Percentiles rank a stretch among this genome's conserved stretches.
These are phyloP conservation scores for Aspergillus indologenus DNA, from an alignment of 495 filamentous ascomycete species.

Conservation along the genomic window DNA sequence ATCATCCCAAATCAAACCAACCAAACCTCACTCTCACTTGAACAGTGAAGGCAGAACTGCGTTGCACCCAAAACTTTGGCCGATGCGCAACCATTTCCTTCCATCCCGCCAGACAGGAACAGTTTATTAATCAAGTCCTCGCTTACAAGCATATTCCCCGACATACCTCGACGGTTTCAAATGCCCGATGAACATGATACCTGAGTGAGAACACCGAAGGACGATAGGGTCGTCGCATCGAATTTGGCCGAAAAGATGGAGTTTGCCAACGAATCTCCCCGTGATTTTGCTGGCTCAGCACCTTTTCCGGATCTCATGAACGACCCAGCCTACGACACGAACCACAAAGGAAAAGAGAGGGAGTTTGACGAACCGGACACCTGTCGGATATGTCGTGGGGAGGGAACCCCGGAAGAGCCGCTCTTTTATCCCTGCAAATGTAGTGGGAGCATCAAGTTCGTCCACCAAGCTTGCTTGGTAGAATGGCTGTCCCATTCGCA, in stretches of 20 bases:
- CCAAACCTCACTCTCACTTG: neutral
- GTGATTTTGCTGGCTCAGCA: constrained; percentile 19
- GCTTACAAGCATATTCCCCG: neutral
- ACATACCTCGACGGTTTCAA: neutral
- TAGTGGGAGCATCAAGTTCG: constrained; percentile 95
- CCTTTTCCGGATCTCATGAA: constrained; percentile 62
- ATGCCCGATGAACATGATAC: constrained; percentile 22
- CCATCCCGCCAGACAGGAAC: neutral
- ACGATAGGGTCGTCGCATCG: constrained; percentile 22
- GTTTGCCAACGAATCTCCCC: constrained; percentile 15
- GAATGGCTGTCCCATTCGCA: constrained; percentile 97
- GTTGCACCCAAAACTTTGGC: neutral
- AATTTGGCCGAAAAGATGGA: constrained; percentile 27
- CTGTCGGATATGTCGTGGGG: constrained; percentile 92
- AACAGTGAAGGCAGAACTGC: neutral
- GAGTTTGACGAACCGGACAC: constrained; percentile 62
- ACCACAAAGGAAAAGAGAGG: constrained; percentile 37
- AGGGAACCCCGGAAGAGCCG: constrained; percentile 78
- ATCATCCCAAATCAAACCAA: neutral
- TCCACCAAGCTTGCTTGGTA: constrained; percentile 96
- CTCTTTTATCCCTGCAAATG: constrained; percentile 98
- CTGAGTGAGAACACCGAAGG: constrained; percentile 20
- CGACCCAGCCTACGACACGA: constrained; percentile 52
- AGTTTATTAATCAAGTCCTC: neutral
- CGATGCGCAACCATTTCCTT: neutral